Base-by-base conservation (phyloP, 1,284 basidiomycete genomes). In the Butyriboletus regius region DNA sequence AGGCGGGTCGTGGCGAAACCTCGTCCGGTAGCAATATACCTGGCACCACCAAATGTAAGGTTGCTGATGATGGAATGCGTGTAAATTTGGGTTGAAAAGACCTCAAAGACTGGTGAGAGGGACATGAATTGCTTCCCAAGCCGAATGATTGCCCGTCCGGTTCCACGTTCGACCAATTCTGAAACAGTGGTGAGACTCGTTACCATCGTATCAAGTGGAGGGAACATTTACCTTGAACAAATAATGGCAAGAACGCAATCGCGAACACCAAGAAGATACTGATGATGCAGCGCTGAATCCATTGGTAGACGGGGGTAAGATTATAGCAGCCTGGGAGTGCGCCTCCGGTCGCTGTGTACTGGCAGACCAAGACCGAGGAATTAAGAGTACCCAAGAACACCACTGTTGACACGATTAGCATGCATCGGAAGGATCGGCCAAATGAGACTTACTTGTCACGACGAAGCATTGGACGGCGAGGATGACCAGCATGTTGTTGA, bases 401-500 rank as follows among this genome's bases (percentile, higher is more conserved):
- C 78, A 97, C 85, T 82, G 67, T 47, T 58, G 49, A 64, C 28
- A 17, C 18, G 18, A 13, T 57, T 29, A 57, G 59, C 38, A 20
- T 34, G 33, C 33, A 26, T 38, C 38, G 8, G 8, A 24, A 8
- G 5, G 5, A 43, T 31, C 9, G n/a, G 35, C 18, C 37, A 38
- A 31, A 45, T 32, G 48, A 37, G 6, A 79, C 87, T 63, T 64
- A 90, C 87, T 77, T 13, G 85, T 87, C 37, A 92, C 71, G 66
- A 96, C 80, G 78, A 97, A 95, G 51, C 93, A 73, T 70, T 96
- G 93, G 39, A 97, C 90, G 45, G 93, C 92, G 59, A 93, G 71
- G 63, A 97, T 96, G 68, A 97, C 88, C 64, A 98, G 78, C 78
- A 98, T 98, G 71, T 99, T 99, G 79, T 99, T 98, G 75, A 98